A percentile compares a stretch with the other conserved stretches of the same genome.
Conservation (phyloP, 305 asterid species). For the Salvia sclarea region DNA sequence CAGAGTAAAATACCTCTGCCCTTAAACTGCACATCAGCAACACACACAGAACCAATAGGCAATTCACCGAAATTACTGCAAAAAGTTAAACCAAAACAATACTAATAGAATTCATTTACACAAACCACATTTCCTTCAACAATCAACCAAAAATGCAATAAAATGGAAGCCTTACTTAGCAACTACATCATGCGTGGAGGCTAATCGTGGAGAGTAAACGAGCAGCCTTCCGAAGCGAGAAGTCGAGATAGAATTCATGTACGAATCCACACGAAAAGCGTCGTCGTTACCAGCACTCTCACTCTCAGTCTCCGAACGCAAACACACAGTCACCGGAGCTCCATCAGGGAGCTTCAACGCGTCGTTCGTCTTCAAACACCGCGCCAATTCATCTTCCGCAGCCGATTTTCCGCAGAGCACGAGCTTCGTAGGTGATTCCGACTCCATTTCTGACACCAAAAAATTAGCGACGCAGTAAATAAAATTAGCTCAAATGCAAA, state of each 20-base stretch:
- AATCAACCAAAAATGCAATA: background rate
- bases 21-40: slow-evolving; percentile 83
- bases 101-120: background rate
- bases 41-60: slow-evolving; percentile 84
- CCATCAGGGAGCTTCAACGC: slow-evolving; percentile 54
- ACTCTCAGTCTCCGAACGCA: slow-evolving; percentile 51
- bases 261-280: slow-evolving; percentile 47
- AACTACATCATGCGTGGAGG: slow-evolving; percentile 86
- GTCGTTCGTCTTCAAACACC: slow-evolving; percentile 46
- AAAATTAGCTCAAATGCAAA: slow-evolving; percentile 1
- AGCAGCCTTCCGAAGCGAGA: slow-evolving; percentile 66
- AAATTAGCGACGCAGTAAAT: background rate
- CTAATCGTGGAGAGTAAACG: slow-evolving; percentile 65
- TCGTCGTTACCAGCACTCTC: slow-evolving; percentile 33
- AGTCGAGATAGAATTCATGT: slow-evolving; percentile 55
- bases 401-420: slow-evolving; percentile 67
- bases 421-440: slow-evolving; percentile 43
- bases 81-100: background rate
- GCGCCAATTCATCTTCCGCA: slow-evolving; percentile 60
- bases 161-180: slow-evolving; percentile 48
- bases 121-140: slow-evolving; percentile 15
- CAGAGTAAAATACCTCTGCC: slow-evolving; percentile 72
- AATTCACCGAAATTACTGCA: slow-evolving; percentile 75
- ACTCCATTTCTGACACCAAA: slow-evolving; percentile 55
- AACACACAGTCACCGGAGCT: slow-evolving; percentile 40